Percentiles rank a stretch among this genome's conserved stretches.
Conservation (phyloP, 768 basidiomycete genomes). For the Agaricus subrufescens region DNA sequence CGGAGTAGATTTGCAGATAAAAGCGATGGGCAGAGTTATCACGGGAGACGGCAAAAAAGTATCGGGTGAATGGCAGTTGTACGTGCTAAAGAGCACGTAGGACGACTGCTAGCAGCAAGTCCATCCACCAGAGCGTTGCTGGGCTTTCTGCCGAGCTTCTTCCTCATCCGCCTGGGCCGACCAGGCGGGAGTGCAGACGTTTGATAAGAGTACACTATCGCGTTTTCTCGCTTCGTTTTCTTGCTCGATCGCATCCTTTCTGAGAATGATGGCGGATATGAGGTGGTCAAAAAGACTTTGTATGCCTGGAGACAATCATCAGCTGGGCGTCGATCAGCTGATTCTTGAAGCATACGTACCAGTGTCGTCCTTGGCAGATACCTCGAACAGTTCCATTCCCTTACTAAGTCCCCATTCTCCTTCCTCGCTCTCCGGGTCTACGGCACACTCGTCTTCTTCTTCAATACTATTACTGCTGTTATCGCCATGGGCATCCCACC, state of each 20-base stretch:
- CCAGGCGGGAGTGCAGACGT: constrained; percentile 64
- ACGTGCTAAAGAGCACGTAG: constrained; percentile 11
- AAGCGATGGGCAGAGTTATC: constrained; percentile 16
- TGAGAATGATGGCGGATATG: constrained; percentile 73
- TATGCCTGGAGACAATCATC: constrained; percentile 50
- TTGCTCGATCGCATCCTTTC: constrained; percentile 73
- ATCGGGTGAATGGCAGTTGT: neutral
- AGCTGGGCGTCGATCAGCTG: constrained; percentile 9
- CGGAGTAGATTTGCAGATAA: constrained; percentile 15
- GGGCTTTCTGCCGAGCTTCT: constrained; percentile 56
- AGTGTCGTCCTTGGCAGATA: constrained; percentile 83
- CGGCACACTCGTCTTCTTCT: constrained; percentile 63
- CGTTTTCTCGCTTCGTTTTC: constrained; percentile 78
- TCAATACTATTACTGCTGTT: constrained; percentile 63
- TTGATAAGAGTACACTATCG: constrained; percentile 77
- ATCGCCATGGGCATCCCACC: constrained; percentile 54
- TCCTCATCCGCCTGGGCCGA: constrained; percentile 78
- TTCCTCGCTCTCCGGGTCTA: constrained; percentile 50
- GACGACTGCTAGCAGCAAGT: constrained; percentile 56
- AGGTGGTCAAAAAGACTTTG: constrained; percentile 75
- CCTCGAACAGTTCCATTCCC: constrained; percentile 86
- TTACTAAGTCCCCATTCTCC: constrained; percentile 75
- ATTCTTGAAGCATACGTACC: constrained; percentile 44
- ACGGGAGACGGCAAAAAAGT: neutral
- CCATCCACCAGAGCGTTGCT: constrained; percentile 50